Evolutionary conservation across 352 stramenopile species (phyloP), one percentile per base, ranked within the genome.

Genomic region (Pythium chondricola): DNA sequence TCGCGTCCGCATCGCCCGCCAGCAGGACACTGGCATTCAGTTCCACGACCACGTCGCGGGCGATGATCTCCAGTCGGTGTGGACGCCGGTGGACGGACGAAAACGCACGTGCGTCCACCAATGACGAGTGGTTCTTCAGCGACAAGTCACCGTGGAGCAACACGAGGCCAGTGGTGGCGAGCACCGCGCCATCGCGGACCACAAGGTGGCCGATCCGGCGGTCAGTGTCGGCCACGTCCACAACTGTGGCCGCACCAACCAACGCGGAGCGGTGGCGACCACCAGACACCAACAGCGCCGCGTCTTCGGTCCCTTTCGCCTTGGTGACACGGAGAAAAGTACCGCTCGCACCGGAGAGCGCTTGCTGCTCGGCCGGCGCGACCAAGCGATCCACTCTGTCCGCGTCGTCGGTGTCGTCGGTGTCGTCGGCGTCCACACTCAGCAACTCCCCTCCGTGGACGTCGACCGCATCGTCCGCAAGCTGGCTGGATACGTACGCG

Each of bases 401-500:
- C 33, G n/a, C 6, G 26, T 26, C 6, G 2, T 20, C 41, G 2
- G 13, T 14, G 26, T 48, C 41, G 2, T 2, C 6, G 6, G 38
- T 21, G 14, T 33, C 32, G 31, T 20, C 31, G 11, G 21, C 20
- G 2, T 17, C 21, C 11, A 41, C 55, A 60, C 38, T 31, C 1
- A 53, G 39, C 5, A 88, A 20, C 3, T 40, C 59, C 17, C 77
- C 77, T 25, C 77, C 77, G 2, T 68, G 71, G n/a, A 68, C 71
- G 47, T 85, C 70, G 7, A 88, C 67, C 2, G 66, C 60, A 43
- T 66, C 47, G 11, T 70, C 66, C n/a, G 79, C 54, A 0, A 88
- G 52, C 43, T 85, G 72, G 25, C 77, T 86, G 17, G 77, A 88
- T 37, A 73, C 69, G 53, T 73, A 88, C 17, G 67, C 63, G 25